Percentiles rank a stretch among this genome's conserved stretches.
Conservation (phyloP, 2,329 filamentous ascomycete genomes). For the Hirsutella minnesotensis region DNA sequence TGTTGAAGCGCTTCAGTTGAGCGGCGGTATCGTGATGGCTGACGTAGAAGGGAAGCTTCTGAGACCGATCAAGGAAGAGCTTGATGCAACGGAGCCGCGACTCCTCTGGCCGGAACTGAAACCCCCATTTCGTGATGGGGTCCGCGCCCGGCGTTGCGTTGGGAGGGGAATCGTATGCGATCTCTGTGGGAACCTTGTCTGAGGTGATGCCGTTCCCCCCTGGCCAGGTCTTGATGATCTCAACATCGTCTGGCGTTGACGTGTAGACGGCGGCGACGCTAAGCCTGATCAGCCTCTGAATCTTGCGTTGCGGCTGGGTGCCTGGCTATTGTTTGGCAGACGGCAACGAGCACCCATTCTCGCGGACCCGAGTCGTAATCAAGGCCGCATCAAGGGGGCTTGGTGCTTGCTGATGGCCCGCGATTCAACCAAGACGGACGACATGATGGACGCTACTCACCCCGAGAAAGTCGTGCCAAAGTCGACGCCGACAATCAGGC, state of each 20-base stretch:
- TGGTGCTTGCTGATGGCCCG: too few species aligned
- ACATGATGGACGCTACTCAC: conserved; percentile 30
- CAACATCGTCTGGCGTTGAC: conserved; percentile 65
- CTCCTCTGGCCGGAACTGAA: conserved; percentile 71
- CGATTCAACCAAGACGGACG: too few species aligned
- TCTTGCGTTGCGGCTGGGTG: too few species aligned
- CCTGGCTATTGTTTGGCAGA: too few species aligned
- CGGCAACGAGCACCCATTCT: too few species aligned
- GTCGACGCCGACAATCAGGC: conserved; percentile 66
- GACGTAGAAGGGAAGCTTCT: conserved; percentile 72
- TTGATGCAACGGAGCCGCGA: conserved; percentile 71
- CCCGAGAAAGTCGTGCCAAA: conserved; percentile 80
- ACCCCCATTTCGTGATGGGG: conserved; percentile 61
- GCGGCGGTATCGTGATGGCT: conserved; percentile 66
- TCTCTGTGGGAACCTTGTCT: conserved; percentile 75
- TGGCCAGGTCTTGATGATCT: conserved; percentile 78
- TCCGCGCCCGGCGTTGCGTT: conserved; percentile 21
- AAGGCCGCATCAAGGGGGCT: too few species aligned
- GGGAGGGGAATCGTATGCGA: conserved; percentile 43
- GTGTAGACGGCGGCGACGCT: conserved; percentile 61
- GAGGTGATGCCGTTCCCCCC: conserved; percentile 79
- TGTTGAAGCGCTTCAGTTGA: conserved; percentile 61
- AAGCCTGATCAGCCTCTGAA: not conserved
- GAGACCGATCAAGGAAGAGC: conserved; percentile 68
- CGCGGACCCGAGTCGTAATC: too few species aligned